Percentiles rank a stretch among this genome's conserved stretches.
phyloP scores from a whole-genome alignment of 345 rosid species.

The Salix udensis region DNA sequence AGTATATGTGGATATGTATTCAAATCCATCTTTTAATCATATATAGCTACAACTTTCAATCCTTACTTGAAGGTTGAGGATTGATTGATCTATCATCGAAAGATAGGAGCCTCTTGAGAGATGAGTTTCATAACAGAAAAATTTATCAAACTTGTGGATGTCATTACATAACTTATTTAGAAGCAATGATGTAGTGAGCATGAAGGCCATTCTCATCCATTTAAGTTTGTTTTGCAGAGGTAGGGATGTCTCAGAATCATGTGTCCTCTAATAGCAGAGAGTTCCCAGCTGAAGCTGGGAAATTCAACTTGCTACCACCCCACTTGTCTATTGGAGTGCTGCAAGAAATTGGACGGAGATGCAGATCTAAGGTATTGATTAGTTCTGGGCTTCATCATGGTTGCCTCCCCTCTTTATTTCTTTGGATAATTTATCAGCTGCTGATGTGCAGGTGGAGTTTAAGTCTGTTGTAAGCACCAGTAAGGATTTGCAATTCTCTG shows the following conservation, averaged over 20 bases:
- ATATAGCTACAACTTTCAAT: background rate
- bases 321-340: slow-evolving; percentile 71
- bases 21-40: background rate
- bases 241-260: slow-evolving; percentile 52
- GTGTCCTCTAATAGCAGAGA: slow-evolving; percentile 46
- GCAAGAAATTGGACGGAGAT: slow-evolving; percentile 89
- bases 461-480: slow-evolving; percentile 75
- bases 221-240: slow-evolving; percentile 45
- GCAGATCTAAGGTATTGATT: slow-evolving; percentile 69
- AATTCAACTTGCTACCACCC: slow-evolving; percentile 52
- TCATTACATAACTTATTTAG: background rate
- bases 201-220: background rate
- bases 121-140: background rate
- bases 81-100: background rate
- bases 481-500: slow-evolving; percentile 88
- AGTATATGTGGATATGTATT: background rate
- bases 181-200: background rate
- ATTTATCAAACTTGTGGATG: background rate
- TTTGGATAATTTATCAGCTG: slow-evolving; percentile 9
- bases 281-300: slow-evolving; percentile 54
- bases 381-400: background rate
- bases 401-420: slow-evolving; percentile 11
- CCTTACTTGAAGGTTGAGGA: background rate
- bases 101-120: background rate
- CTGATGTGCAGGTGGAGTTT: slow-evolving; percentile 69